Evolutionary conservation across 768 basidiomycete genomes (phyloP), one percentile per base, ranked within the genome.

Genomic region (Boletus rubescentipes): DNA sequence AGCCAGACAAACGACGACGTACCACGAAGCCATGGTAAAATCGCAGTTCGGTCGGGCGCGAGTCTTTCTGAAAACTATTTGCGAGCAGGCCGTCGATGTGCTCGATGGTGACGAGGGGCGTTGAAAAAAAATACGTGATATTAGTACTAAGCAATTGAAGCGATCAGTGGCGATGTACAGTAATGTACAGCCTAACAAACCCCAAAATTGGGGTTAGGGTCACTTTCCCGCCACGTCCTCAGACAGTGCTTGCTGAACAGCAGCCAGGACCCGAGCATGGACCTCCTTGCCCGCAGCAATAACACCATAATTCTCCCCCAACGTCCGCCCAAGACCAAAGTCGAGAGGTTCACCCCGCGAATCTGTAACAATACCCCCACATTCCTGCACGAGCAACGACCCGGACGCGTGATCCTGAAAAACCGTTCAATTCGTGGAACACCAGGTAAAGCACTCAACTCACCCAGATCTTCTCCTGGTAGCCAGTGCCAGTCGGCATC

Each of bases 391-490:
- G 7, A 99, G 79, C 14, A 98, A 66, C 2, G 82, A 76, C 0
- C 97, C 96, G 0, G 91, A 83, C 0, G 96, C 93, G 66, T 98
- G 97, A 63, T 98, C 96, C 89, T 93, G 50, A 21, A 9, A 47
- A 49, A 4, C 9, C 4, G 4, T 11, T 29, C 8, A 23, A n/a
- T 35, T 18, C 11, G 3, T 5, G 2, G 12, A 0, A 34, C 11
- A 14, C 14, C 4, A 23, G 16, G 1, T 23, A 2, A 9, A 9
- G 5, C 20, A 2, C n/a, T 9, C 2, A 5, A 63, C 79, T 44
- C 56, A 89, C 90, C 95, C 96, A 99, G n/a, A 98, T 95, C 75
- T 98, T 98, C 70, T 98, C 96, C 56, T 74, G 70, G 69, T 98
- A 98, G 2, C 86, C 89, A 1, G 81, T 74, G 6, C 84, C 84